Evolutionary conservation across 192 early-diverging fungal genomes (phyloP), one percentile per base, ranked within the genome.

Genomic region (Bifiguratus adelaidae): DNA sequence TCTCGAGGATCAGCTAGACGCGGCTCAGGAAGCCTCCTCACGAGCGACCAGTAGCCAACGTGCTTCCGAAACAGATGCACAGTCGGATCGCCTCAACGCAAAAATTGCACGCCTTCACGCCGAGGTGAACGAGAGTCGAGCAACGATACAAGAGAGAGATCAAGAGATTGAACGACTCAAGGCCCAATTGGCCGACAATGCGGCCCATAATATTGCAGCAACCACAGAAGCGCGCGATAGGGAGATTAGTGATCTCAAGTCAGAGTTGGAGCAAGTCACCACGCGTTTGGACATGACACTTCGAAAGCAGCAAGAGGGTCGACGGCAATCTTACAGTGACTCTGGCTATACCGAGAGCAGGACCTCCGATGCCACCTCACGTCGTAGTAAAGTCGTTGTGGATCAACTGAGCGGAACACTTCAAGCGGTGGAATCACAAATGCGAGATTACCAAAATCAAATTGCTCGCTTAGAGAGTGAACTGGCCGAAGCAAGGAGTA

Each of bases 1-100:
- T 22, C 32, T 72, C 0, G 68, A 78, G 40, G 66, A 63, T 13
- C 52, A 68, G 27, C 54, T 40, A 53, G 0, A 63, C 30, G 25
- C 37, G 42, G 5, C 55, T 58, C 6, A 41, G 35, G 30, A 52
- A 20, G 25, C 24, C 56, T 2, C 50, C 55, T 32, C 43, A 53
- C 1, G 55, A 47, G 13, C 35, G 54, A 9, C 46, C 51, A 12
- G 51, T 54, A 27, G 60, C 60, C 3, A 52, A 61, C 1, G 12
- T 19, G 1, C 53, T n/a, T n/a, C n/a, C n/a, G n/a, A n/a, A n/a
- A 6, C 16, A 13, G 37, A 40, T 6, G 35, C 36, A 9, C 34
- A 40, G 16, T 28, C 38, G 20, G 37, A 37, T 20, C 37, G 28
- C 1, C 49, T 51, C 2, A 41, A 51, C 15, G 18, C 35, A 16